Conservation (phyloP, 306 rosid species). For the Fragaria vesca region DNA sequence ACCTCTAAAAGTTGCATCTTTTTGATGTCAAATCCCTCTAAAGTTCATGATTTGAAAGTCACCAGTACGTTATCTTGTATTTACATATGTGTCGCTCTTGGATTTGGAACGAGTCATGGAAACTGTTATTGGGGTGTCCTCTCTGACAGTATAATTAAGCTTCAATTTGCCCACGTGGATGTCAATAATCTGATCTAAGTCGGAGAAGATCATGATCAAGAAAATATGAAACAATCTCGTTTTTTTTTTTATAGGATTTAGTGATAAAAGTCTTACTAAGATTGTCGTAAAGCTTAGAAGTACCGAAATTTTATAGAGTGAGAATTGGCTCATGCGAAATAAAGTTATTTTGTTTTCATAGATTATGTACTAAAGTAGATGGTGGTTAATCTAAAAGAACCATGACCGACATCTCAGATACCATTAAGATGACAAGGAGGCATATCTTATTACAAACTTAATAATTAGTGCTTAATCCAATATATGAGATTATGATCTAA, state of each 20-base stretch:
- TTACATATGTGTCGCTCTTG: neutral
- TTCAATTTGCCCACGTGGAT: neutral
- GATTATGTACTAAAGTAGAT: neutral
- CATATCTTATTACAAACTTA: neutral
- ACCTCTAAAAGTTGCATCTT: neutral
- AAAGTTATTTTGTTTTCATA: too few species aligned
- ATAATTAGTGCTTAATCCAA: conserved; percentile 12
- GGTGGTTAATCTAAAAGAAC: neutral
- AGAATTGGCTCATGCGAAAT: too few species aligned
- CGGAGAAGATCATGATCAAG: neutral
- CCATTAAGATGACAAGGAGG: neutral
- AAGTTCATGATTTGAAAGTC: conserved; percentile 19
- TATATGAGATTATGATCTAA: neutral
- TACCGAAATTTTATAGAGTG: too few species aligned
- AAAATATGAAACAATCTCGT: too few species aligned
- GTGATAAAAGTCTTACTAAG: too few species aligned
- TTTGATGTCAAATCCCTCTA: conserved; percentile 3
- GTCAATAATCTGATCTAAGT: too few species aligned
- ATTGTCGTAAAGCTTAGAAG: too few species aligned
- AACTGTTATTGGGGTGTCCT: neutral
- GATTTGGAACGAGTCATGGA: neutral
- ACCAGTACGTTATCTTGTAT: neutral
- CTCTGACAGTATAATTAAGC: neutral
- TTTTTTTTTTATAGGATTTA: too few species aligned
- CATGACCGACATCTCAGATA: neutral